Evolutionary conservation across 257 asterid species (phyloP).

Genomic region (Mentha longifolia): DNA sequence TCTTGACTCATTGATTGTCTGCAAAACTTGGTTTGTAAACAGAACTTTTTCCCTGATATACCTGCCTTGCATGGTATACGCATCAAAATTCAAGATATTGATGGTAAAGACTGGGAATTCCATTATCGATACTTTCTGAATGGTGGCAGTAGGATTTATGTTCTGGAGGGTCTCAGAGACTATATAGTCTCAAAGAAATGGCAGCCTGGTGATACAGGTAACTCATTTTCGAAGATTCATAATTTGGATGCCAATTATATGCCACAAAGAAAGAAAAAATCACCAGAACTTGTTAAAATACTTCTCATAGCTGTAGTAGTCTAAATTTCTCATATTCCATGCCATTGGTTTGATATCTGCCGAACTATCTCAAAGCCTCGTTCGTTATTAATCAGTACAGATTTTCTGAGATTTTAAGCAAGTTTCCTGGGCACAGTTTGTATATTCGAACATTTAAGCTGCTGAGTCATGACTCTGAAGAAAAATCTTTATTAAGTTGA

Average conservation of each 20-base stretch:
- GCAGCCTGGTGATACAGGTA: slow-evolving; percentile 83
- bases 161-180: slow-evolving; percentile 75
- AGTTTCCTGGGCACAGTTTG: not conserved
- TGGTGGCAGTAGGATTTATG: slow-evolving; percentile 60
- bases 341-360: slow-evolving; percentile 8
- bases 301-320: not conserved
- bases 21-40: slow-evolving; percentile 29
- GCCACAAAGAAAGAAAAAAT: not conserved
- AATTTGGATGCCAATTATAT: not conserved
- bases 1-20: not conserved
- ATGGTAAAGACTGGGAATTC: slow-evolving; percentile 73
- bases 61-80: slow-evolving; percentile 54
- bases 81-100: slow-evolving; percentile 62
- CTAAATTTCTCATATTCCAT: not conserved
- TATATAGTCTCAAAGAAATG: slow-evolving; percentile 62
- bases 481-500: not conserved
- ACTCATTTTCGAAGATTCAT: slow-evolving; percentile 7
- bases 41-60: slow-evolving; percentile 74
- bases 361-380: not conserved
- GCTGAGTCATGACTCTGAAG: not conserved
- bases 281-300: not conserved
- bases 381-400: not conserved
- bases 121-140: slow-evolving; percentile 61
- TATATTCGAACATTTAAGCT: not conserved
- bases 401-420: not conserved